Evolutionary conservation across 2,329 filamentous ascomycete genomes (phyloP).

Genomic region (Aspergillus proliferans): DNA sequence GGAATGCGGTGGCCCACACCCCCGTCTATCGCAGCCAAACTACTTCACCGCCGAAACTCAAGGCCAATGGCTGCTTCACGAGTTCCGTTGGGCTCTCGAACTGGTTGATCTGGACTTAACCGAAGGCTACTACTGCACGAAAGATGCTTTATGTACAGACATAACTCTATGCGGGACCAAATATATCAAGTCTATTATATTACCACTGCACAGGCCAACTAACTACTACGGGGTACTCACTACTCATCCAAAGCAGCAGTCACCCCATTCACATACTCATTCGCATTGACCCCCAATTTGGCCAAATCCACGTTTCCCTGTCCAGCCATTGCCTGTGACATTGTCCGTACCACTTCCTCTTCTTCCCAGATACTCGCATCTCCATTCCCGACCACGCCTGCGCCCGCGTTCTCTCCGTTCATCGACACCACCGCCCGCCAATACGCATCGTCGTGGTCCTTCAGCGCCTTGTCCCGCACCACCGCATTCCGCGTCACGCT

Average conservation of each 20-base stretch:
- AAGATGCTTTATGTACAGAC: background rate
- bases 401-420: conserved; percentile 51
- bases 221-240: conserved; percentile 1
- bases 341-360: conserved; percentile 54
- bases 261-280: conserved; percentile 39
- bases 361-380: conserved; percentile 65
- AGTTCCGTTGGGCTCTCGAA: background rate
- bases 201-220: background rate
- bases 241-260: conserved; percentile 33
- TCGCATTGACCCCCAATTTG: conserved; percentile 36
- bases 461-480: conserved; percentile 64
- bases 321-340: conserved; percentile 73
- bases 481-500: conserved; percentile 76
- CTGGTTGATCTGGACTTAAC: background rate
- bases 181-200: background rate
- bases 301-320: conserved; percentile 39
- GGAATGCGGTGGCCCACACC: background rate
- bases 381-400: conserved; percentile 50
- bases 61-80: background rate
- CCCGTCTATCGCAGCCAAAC: background rate
- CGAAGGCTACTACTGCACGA: background rate
- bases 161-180: background rate
- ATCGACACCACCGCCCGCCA: conserved; percentile 56
- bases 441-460: conserved; percentile 62
- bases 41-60: conserved; percentile 1